A percentile compares a stretch with the other conserved stretches of the same genome.
These are phyloP conservation scores for Teunomyces funiuensis DNA, from an alignment of 805 yeast species.

Conservation along the genomic window DNA sequence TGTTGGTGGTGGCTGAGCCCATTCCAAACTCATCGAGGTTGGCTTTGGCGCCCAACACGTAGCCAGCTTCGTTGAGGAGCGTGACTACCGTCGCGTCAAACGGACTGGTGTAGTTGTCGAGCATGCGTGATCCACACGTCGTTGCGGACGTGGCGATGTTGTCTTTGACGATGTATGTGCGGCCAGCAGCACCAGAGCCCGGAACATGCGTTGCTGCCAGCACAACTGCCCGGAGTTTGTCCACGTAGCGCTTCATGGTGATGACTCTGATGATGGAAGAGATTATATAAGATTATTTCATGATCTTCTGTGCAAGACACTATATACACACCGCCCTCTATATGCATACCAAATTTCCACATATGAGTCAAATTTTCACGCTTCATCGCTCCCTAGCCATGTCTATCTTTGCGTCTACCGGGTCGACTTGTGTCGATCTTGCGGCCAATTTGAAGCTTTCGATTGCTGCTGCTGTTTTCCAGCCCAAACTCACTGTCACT, in stretches of 20 bases:
- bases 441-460: conserved; percentile 26
- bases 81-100: conserved; percentile 73
- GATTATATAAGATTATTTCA: too few relatives aligned
- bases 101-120: conserved; percentile 66
- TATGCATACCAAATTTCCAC: too few relatives aligned
- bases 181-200: neutral
- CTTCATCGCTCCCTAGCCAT: neutral
- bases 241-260: neutral
- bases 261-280: neutral
- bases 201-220: neutral
- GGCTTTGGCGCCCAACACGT: conserved; percentile 68
- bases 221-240: conserved; percentile 2
- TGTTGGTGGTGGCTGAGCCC: conserved; percentile 74
- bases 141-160: conserved; percentile 75
- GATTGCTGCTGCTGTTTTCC: conserved; percentile 20
- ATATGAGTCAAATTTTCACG: conserved; percentile 6
- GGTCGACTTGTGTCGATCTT: conserved; percentile 15
- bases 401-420: conserved; percentile 11
- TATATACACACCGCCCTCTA: neutral
- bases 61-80: conserved; percentile 53
- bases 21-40: conserved; percentile 97
- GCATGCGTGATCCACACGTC: conserved; percentile 73
- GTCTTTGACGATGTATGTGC: conserved; percentile 56
- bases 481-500: conserved; percentile 15
- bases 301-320: neutral